Percentiles rank a stretch among this genome's conserved stretches.
phyloP scores from a whole-genome alignment of 768 basidiomycete species.

The Daedaleopsis nitida region DNA sequence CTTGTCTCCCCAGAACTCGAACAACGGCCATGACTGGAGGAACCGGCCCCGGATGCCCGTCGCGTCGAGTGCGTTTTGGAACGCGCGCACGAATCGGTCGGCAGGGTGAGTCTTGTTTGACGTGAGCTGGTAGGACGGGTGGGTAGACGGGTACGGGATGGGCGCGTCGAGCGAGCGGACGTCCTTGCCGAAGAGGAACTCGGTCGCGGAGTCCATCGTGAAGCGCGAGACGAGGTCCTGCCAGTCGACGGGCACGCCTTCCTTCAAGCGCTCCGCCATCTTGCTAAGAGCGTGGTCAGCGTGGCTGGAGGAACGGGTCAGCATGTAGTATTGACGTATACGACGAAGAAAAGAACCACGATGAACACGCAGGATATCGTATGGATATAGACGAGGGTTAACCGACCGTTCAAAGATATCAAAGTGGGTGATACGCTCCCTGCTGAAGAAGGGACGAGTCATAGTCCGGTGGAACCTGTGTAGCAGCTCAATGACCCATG shows the following conservation, averaged over 20 bases:
- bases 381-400: neutral
- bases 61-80: slow-evolving; percentile 48
- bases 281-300: slow-evolving; percentile 40
- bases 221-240: slow-evolving; percentile 30
- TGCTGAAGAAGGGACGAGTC: slow-evolving; percentile 68
- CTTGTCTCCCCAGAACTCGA: slow-evolving; percentile 54
- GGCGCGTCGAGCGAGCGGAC: slow-evolving; percentile 27
- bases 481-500: too few relatives aligned
- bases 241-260: slow-evolving; percentile 52
- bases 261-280: slow-evolving; percentile 42
- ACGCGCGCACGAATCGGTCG: slow-evolving; percentile 47
- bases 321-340: neutral
- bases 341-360: too few relatives aligned
- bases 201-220: slow-evolving; percentile 34
- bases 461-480: slow-evolving; percentile 64
- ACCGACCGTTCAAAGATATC: slow-evolving; percentile 27
- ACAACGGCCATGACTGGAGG: slow-evolving; percentile 51
- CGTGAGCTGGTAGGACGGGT: neutral
- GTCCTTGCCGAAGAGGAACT: slow-evolving; percentile 34
- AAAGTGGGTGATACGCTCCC: slow-evolving; percentile 29
- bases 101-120: slow-evolving; percentile 3
- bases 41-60: slow-evolving; percentile 42
- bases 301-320: neutral
- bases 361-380: neutral
- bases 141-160: slow-evolving; percentile 21